Evolutionary conservation across 805 yeast species (phyloP).

Genomic region (Teunomyces lycoperdinae): DNA sequence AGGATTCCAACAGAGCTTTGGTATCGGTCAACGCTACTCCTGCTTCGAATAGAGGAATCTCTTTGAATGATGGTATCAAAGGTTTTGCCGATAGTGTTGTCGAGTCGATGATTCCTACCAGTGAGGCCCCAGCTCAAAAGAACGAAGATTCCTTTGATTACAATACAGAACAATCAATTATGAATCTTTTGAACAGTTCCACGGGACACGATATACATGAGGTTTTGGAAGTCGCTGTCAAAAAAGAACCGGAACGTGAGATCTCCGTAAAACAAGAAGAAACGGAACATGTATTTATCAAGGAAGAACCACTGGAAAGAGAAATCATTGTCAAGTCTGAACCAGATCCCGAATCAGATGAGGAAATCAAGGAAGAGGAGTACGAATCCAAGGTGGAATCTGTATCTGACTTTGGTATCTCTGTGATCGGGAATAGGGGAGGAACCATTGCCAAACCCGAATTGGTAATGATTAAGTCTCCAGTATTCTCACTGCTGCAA

Average conservation of each 20-base stretch:
- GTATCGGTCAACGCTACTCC: slow-evolving; percentile 16
- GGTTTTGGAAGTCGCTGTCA: background rate
- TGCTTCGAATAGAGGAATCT: slow-evolving; percentile 14
- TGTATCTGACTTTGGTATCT: background rate
- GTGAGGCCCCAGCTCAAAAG: background rate
- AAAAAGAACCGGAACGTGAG: slow-evolving; percentile 2
- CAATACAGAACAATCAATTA: slow-evolving; percentile 38
- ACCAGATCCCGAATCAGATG: background rate
- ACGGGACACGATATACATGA: slow-evolving; percentile 7
- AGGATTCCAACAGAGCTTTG: slow-evolving; percentile 27
- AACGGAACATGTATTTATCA: background rate
- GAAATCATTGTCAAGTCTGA: background rate
- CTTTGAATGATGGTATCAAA: slow-evolving; percentile 41
- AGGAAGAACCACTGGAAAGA: background rate
- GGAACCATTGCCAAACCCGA: background rate
- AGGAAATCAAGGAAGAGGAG: background rate
- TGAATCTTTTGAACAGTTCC: slow-evolving; percentile 33
- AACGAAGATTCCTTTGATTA: slow-evolving; percentile 33
- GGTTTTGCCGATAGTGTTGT: slow-evolving; percentile 41
- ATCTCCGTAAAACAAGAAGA: background rate
- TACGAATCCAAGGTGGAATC: background rate
- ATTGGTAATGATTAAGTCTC: background rate
- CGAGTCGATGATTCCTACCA: slow-evolving; percentile 27
- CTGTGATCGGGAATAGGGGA: background rate
- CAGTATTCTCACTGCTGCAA: background rate